Percentiles rank a stretch among this genome's conserved stretches.
Conservation (phyloP, 441 rosid species). For the Mallotus repandus region DNA sequence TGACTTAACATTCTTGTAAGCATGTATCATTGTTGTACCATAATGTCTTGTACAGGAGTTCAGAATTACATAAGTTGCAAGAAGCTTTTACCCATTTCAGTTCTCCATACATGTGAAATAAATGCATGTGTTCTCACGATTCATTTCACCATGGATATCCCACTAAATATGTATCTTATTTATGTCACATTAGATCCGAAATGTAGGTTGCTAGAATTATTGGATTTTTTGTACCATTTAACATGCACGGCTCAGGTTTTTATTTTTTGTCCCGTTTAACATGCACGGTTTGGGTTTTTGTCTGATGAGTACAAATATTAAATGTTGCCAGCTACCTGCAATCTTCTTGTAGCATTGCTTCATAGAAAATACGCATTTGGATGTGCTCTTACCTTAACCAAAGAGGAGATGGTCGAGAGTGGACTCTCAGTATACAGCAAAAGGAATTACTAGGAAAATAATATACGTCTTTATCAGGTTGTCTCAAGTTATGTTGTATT, state of each 20-base stretch:
- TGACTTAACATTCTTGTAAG: constrained; percentile 22
- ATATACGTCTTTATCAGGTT: no score
- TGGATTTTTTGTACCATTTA: neutral
- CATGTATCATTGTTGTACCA: constrained; percentile 23
- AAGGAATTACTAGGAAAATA: no score
- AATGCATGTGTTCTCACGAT: neutral
- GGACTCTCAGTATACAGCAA: no score
- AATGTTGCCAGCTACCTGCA: neutral
- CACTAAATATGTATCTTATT: neutral
- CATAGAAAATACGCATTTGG: neutral
- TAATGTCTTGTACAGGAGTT: constrained; percentile 16
- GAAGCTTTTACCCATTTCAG: neutral
- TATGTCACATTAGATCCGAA: neutral
- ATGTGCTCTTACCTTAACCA: no score
- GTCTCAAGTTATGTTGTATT: no score
- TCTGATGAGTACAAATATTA: neutral
- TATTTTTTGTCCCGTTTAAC: neutral
- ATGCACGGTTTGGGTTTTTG: neutral
- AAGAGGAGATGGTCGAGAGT: neutral
- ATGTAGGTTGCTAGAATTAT: neutral
- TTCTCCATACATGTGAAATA: constrained; percentile 3
- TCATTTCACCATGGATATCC: neutral
- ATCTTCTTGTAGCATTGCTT: neutral
- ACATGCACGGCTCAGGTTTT: neutral
- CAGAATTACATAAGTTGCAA: constrained; percentile 2